phyloP scores from a whole-genome alignment of 495 filamentous ascomycete genomes.

The Cercophora scortea region DNA sequence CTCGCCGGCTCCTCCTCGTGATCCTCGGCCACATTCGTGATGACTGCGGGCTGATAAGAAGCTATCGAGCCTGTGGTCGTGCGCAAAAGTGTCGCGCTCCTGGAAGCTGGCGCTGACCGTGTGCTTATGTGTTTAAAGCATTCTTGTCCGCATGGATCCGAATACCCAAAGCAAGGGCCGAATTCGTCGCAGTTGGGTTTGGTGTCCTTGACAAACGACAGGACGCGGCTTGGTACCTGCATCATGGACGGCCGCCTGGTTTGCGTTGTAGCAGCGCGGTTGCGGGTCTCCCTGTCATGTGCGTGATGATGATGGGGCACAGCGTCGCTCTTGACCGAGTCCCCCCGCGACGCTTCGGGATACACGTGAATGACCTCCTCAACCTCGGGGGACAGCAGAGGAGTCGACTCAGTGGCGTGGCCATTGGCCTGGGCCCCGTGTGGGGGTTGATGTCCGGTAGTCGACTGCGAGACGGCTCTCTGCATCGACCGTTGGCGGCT shows the following conservation, averaged over 20 bases:
- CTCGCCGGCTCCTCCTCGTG: slow-evolving; percentile 8
- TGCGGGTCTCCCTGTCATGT: not conserved
- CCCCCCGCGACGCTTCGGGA: slow-evolving; percentile 1
- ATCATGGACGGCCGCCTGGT: slow-evolving; percentile 38
- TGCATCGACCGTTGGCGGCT: slow-evolving; percentile 15
- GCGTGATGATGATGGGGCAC: slow-evolving; percentile 5
- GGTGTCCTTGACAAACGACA: slow-evolving; percentile 58
- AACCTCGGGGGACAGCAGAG: slow-evolving; percentile 10
- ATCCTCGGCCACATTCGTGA: slow-evolving; percentile 20
- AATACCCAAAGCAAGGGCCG: slow-evolving; percentile 76
- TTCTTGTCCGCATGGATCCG: slow-evolving; percentile 77
- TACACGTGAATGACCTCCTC: slow-evolving; percentile 6
- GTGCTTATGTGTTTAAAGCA: slow-evolving; percentile 54
- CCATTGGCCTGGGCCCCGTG: not conserved
- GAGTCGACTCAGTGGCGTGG: slow-evolving; percentile 20
- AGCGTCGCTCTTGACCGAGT: slow-evolving; percentile 3
- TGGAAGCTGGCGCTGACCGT: slow-evolving; percentile 15
- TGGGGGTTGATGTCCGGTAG: slow-evolving; percentile 11
- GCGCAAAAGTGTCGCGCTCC: slow-evolving; percentile 18
- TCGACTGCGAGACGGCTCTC: slow-evolving; percentile 15
- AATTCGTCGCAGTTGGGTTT: slow-evolving; percentile 63
- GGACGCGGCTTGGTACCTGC: slow-evolving; percentile 43
- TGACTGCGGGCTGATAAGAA: not conserved
- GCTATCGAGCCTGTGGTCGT: slow-evolving; percentile 10
- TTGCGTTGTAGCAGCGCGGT: not conserved